A percentile compares a stretch with the other conserved stretches of the same genome.
Conservation (phyloP, 2,329 filamentous ascomycete genomes). For the Chrysoporthe austroafricana region DNA sequence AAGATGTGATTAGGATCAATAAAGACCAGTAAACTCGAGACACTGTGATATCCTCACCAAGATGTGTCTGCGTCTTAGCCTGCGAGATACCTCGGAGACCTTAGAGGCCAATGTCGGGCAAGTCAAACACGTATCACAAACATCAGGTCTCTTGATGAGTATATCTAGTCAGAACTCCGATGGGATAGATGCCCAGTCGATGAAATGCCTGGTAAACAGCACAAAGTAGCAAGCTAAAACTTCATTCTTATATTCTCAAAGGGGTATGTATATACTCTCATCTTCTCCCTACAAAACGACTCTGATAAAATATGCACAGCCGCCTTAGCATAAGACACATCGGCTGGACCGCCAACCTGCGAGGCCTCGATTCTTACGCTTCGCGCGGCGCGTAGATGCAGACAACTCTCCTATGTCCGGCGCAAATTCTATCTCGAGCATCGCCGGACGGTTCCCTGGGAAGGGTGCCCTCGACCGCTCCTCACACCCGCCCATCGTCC, state of each 20-base stretch:
- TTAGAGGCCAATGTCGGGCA: too few relatives aligned
- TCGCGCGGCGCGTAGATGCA: conserved; percentile 1
- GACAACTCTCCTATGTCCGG: background rate
- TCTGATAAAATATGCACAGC: background rate
- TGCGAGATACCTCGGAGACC: too few relatives aligned
- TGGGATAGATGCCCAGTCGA: too few relatives aligned
- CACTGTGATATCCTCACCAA: too few relatives aligned
- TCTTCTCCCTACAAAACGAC: background rate
- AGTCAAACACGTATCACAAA: too few relatives aligned
- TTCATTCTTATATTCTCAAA: background rate
- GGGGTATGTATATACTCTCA: conserved; percentile 5
- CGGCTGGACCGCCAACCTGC: background rate
- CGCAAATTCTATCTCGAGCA: background rate
- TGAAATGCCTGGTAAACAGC: too few relatives aligned
- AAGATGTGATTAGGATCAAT: too few relatives aligned
- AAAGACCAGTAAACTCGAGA: too few relatives aligned
- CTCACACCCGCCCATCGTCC: background rate
- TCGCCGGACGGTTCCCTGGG: background rate
- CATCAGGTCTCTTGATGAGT: too few relatives aligned
- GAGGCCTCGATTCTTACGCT: background rate
- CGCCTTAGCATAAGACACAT: background rate
- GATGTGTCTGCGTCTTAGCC: too few relatives aligned
- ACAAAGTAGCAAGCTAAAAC: background rate
- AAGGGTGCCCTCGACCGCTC: background rate
- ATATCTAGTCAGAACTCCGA: too few relatives aligned